A percentile compares a stretch with the other conserved stretches of the same genome.
Conservation (phyloP, 352 stramenopile species). For the Peronosclerospora sorghi region DNA sequence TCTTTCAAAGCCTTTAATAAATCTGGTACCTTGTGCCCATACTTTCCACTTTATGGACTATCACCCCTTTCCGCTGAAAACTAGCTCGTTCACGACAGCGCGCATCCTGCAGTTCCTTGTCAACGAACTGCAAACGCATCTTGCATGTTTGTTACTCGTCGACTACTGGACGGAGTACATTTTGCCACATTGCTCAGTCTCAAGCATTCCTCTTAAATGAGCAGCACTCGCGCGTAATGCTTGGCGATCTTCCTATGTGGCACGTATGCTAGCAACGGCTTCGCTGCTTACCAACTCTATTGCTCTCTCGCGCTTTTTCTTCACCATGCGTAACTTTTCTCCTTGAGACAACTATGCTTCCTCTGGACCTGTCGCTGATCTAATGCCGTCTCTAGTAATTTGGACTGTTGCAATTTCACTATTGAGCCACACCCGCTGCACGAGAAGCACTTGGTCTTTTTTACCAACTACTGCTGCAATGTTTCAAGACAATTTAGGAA, state of each 20-base stretch:
- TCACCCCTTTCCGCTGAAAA: slow-evolving; percentile 64
- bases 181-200: slow-evolving; percentile 54
- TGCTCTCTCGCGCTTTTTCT: slow-evolving; percentile 57
- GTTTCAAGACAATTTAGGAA: slow-evolving; percentile 64
- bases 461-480: slow-evolving; percentile 59
- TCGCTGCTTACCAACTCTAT: slow-evolving; percentile 47
- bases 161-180: slow-evolving; percentile 29
- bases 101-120: slow-evolving; percentile 58
- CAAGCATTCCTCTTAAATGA: slow-evolving; percentile 51
- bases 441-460: slow-evolving; percentile 54
- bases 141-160: slow-evolving; percentile 51
- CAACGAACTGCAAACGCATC: slow-evolving; percentile 34
- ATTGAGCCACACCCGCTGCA: slow-evolving; percentile 44
- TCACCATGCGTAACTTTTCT: slow-evolving; percentile 41
- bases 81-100: slow-evolving; percentile 51
- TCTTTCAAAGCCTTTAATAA: slow-evolving; percentile 41
- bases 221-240: slow-evolving; percentile 52
- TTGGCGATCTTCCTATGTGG: slow-evolving; percentile 59
- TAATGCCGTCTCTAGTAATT: slow-evolving; percentile 54
- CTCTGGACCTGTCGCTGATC: slow-evolving; percentile 65
- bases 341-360: slow-evolving; percentile 33
- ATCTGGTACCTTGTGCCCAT: slow-evolving; percentile 50
- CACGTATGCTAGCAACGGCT: slow-evolving; percentile 34
- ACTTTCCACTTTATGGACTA: slow-evolving; percentile 30
- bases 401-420: slow-evolving; percentile 58